Percentiles rank a stretch among this genome's conserved stretches.
Conservation (phyloP, 2,329 filamentous ascomycete genomes). For the Fusarium tricinctum region DNA sequence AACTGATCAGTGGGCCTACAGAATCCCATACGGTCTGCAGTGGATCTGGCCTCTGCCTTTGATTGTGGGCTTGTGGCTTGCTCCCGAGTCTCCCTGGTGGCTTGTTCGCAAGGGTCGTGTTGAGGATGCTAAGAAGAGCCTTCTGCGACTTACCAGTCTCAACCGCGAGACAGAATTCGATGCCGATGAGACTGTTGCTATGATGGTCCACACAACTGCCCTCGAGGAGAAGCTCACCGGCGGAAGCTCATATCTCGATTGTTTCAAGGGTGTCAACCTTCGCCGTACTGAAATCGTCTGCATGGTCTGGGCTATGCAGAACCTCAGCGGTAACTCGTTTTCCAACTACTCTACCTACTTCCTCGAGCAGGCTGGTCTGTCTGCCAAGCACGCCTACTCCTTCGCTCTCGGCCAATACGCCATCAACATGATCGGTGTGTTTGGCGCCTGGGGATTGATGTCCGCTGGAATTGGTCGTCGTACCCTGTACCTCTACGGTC, state of each 20-base stretch:
- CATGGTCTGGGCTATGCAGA: slow-evolving; percentile 75
- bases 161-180: slow-evolving; percentile 79
- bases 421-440: slow-evolving; percentile 84
- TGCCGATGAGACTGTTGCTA: slow-evolving; percentile 85
- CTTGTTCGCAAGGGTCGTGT: slow-evolving; percentile 75
- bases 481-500: slow-evolving; percentile 80
- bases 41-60: slow-evolving; percentile 84
- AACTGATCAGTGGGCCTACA: slow-evolving; percentile 76
- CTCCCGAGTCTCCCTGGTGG: slow-evolving; percentile 82
- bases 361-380: slow-evolving; percentile 70
- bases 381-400: slow-evolving; percentile 63
- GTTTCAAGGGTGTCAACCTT: slow-evolving; percentile 83
- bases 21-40: slow-evolving; percentile 79
- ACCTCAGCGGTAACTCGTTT: slow-evolving; percentile 73
- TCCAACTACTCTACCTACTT: slow-evolving; percentile 77
- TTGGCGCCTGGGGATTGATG: slow-evolving; percentile 87
- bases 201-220: slow-evolving; percentile 92
- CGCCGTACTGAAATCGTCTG: slow-evolving; percentile 81
- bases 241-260: slow-evolving; percentile 83
- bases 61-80: slow-evolving; percentile 74
- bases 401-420: slow-evolving; percentile 74
- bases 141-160: slow-evolving; percentile 74
- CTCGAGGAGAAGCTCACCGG: slow-evolving; percentile 81
- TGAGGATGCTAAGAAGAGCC: slow-evolving; percentile 75
- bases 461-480: slow-evolving; percentile 80